A percentile compares a stretch with the other conserved stretches of the same genome.
These are phyloP conservation scores for Trypethelium eluteriae DNA, from an alignment of 495 filamentous ascomycete genomes.

Conservation along the genomic window DNA sequence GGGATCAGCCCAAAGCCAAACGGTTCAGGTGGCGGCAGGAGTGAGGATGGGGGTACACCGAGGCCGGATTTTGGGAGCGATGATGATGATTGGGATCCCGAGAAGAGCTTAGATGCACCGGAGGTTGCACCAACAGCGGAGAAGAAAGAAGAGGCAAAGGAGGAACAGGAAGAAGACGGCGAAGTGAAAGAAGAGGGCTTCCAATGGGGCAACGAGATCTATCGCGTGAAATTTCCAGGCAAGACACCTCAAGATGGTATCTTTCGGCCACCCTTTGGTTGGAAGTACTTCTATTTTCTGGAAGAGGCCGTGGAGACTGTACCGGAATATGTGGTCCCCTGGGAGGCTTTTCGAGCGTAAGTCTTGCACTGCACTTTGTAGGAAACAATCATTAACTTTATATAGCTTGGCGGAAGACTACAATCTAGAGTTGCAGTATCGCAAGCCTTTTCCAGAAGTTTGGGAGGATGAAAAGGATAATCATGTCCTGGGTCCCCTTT, in stretches of 20 bases:
- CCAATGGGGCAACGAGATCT: conserved; percentile 90
- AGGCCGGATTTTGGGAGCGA: conserved; percentile 14
- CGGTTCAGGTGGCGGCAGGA: conserved; percentile 14
- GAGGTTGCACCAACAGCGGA: conserved; percentile 18
- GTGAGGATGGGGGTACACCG: background rate
- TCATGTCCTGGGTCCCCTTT: conserved; percentile 65
- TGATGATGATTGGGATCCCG: conserved; percentile 34
- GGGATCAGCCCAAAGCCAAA: conserved; percentile 13
- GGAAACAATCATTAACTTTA: background rate
- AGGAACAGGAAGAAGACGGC: conserved; percentile 39
- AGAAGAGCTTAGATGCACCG: conserved; percentile 27
- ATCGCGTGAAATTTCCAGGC: conserved; percentile 78
- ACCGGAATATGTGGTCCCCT: conserved; percentile 95
- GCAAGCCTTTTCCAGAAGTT: conserved; percentile 78
- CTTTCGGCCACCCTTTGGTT: conserved; percentile 91
- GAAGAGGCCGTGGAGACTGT: conserved; percentile 93
- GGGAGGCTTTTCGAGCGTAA: conserved; percentile 86
- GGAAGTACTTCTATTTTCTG: conserved; percentile 95
- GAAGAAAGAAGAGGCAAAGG: conserved; percentile 24
- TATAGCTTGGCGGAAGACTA: conserved; percentile 76
- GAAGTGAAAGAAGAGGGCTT: conserved; percentile 49
- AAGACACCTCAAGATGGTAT: conserved; percentile 61
- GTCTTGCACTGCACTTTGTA: conserved; percentile 20
- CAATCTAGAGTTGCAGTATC: conserved; percentile 88
- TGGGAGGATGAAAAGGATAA: conserved; percentile 87